Percentiles rank a stretch among this genome's conserved stretches.
Evolutionary conservation across 345 rosid genomes (phyloP).

Genomic region (Populus davidiana): DNA sequence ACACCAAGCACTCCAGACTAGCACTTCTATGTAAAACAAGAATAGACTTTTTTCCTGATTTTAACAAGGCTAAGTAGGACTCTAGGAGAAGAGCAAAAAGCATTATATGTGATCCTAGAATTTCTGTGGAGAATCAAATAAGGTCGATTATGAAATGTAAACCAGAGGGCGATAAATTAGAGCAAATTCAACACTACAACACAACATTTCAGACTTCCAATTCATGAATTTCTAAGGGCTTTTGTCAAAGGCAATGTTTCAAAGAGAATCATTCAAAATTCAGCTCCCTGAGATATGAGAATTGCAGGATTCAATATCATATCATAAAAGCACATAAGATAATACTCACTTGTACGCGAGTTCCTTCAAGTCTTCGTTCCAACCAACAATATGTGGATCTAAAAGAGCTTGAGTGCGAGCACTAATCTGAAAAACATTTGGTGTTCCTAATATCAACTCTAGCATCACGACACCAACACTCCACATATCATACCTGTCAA

Average conservation of each 20-base stretch:
- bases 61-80: neutral
- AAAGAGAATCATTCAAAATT: neutral
- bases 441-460: conserved; percentile 90
- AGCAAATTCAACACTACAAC: neutral
- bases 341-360: conserved; percentile 79
- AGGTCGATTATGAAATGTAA: neutral
- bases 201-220: neutral
- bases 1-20: too few species aligned
- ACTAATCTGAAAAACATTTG: conserved; percentile 76
- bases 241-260: neutral
- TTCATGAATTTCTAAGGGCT: neutral
- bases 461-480: conserved; percentile 89
- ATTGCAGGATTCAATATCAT: neutral
- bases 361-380: conserved; percentile 80
- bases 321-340: neutral
- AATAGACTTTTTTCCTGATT: too few species aligned
- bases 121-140: neutral
- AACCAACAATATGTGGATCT: conserved; percentile 79
- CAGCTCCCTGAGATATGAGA: neutral
- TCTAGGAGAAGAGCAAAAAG: neutral
- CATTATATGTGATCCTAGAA: neutral
- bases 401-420: conserved; percentile 65
- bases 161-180: neutral
- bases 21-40: too few species aligned
- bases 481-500: conserved; percentile 90